Evolutionary conservation across 1,139 yeast genomes (phyloP), one percentile per base, ranked within the genome.

Genomic region (Taphrina wiesneri): DNA sequence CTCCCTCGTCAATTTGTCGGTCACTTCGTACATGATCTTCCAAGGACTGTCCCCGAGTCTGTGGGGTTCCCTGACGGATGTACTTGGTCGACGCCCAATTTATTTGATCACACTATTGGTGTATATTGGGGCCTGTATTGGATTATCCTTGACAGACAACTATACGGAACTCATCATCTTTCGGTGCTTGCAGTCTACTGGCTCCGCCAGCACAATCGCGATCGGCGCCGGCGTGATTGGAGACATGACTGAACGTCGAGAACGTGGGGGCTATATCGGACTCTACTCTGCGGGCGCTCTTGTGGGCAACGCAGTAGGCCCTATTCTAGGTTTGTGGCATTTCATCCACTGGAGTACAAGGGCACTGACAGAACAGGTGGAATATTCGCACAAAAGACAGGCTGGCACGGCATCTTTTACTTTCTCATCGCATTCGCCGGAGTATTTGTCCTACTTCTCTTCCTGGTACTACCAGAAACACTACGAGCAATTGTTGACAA

Each of bases 381-480:
- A 6, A 83, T 82, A 0, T 74, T 89, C 43, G 82, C 86, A 1
- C 76, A 83, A 1, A 75, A 81, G 19, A 83, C 87, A 79, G 81
- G 83, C 13, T 89, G 96, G 95, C 80, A 90, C 68, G 85, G 90
- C 0, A 85, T 88, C 25, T 90, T 89, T 72, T 86, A 90, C 84
- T 87, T 88, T 69, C 75, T 88, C 63, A 85, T 87, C 3, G 84
- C 87, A 25, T 82, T 86, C 3, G 81, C 86, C 19, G 85, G 85
- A 0, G 79, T 80, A 0, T 73, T 80, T 1, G 25, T 85, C 0
- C 39, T 72, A 15, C 34, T 72, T 0, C 65, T 77, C 9, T 59
- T 73, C 11, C 30, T 76, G 13, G 61, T 81, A 0, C 73, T 88
- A 11, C 96, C 96, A 0, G 96, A 90, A 72, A 89, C 96, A 0